These are phyloP conservation scores for Apiospora pterosperma DNA, from an alignment of 2,329 filamentous ascomycete species.

Conservation along the genomic window DNA sequence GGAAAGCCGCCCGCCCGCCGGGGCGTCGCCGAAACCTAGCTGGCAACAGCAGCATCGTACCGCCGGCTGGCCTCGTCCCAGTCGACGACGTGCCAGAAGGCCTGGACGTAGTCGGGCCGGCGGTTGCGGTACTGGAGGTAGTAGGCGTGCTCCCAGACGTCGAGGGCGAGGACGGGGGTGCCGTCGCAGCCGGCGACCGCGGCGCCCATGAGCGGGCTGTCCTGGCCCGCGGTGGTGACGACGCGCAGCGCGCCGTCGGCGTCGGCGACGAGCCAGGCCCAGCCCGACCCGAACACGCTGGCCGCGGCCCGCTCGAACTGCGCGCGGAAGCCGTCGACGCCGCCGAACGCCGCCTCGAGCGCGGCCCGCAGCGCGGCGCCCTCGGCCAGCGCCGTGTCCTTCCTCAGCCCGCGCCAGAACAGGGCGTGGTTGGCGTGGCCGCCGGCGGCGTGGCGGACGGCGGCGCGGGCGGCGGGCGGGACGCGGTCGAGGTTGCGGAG, in stretches of 20 bases:
- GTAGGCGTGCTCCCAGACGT: conserved; percentile 5
- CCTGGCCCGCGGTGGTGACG: background rate
- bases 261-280: conserved; percentile 3
- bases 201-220: background rate
- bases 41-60: background rate
- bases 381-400: background rate
- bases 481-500: background rate
- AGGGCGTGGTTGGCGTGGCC: conserved; percentile 1
- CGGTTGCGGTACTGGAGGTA: conserved; percentile 2
- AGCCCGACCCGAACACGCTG: background rate
- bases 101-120: conserved; percentile 5
- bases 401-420: conserved; percentile 3
- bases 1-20: no score
- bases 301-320: background rate
- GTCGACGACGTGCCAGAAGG: conserved; percentile 3
- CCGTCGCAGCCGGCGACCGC: background rate
- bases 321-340: background rate
- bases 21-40: background rate
- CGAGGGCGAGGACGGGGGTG: background rate
- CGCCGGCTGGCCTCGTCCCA: background rate
- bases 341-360: background rate
- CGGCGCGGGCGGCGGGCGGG: background rate
- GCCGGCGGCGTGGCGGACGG: conserved; percentile 1
- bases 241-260: background rate
- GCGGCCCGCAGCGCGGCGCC: background rate